Percentiles rank a stretch among this genome's conserved stretches.
These are phyloP conservation scores for Neofusicoccum umdonicola DNA, from an alignment of 2,329 filamentous ascomycete genomes.

Conservation along the genomic window DNA sequence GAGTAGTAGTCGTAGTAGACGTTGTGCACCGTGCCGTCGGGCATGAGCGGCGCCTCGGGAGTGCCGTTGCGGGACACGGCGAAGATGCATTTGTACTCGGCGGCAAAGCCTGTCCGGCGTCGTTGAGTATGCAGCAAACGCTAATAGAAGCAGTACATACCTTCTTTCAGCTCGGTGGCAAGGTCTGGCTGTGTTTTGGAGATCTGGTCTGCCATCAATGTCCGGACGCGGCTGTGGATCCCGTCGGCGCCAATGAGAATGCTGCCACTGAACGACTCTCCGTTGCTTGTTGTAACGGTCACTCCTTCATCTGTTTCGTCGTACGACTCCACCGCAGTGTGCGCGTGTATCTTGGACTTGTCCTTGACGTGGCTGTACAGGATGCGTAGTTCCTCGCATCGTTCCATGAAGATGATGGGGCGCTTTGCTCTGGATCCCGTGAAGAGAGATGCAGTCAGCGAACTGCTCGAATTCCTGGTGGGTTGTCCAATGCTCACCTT, in stretches of 20 bases:
- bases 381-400: neutral
- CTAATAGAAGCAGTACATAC: neutral
- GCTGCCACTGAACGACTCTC: constrained; percentile 2
- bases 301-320: constrained; percentile 6
- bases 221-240: constrained; percentile 5
- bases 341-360: constrained; percentile 22
- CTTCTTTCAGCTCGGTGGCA: neutral
- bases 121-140: neutral
- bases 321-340: neutral
- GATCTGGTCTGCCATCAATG: constrained; percentile 5
- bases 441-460: neutral
- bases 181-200: neutral
- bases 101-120: neutral
- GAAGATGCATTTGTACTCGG: neutral
- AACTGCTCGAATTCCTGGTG: no score
- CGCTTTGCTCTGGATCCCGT: neutral
- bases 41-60: neutral
- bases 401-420: neutral
- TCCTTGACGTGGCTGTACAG: constrained; percentile 22
- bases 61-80: neutral
- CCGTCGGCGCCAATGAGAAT: constrained; percentile 11
- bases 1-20: constrained; percentile 19
- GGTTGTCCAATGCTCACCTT: neutral
- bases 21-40: constrained; percentile 15
- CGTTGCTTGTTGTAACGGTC: constrained; percentile 21